Evolutionary conservation across 176 grass and related monocot species (phyloP).

Genomic region (Tillandsia fasciculata): DNA sequence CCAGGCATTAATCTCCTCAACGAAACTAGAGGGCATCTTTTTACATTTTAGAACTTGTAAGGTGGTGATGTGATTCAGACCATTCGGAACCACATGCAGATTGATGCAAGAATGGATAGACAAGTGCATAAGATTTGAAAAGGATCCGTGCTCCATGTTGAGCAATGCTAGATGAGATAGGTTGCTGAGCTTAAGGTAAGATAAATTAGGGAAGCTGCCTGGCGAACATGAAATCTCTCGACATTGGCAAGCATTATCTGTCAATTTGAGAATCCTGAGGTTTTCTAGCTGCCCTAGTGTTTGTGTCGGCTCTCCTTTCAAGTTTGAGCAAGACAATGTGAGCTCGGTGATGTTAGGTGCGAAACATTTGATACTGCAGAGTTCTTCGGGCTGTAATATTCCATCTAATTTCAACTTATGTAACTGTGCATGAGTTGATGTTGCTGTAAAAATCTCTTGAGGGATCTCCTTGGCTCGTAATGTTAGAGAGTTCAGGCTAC

Average conservation of each 20-base stretch:
- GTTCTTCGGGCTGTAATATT: not conserved
- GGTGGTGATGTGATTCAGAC: no score
- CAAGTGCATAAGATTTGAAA: not conserved
- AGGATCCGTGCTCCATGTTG: not conserved
- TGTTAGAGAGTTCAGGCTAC: not conserved
- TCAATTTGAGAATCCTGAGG: not conserved
- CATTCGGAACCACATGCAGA: no score
- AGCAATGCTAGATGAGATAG: not conserved
- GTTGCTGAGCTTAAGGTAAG: not conserved
- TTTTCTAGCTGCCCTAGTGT: not conserved
- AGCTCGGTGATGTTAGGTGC: not conserved
- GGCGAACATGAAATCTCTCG: not conserved
- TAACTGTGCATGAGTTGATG: not conserved
- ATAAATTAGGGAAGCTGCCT: not conserved
- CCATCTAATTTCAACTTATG: not conserved
- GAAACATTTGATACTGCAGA: not conserved
- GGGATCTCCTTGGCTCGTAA: not conserved
- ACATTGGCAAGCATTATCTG: not conserved
- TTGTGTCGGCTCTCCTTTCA: not conserved
- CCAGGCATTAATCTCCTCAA: no score
- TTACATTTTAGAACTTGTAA: no score
- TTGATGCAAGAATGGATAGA: not conserved
- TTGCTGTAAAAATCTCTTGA: not conserved
- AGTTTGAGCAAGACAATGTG: not conserved
- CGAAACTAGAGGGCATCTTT: no score